Evolutionary conservation across 257 asterid species (phyloP).

Genomic region (Forsythia suspensa): DNA sequence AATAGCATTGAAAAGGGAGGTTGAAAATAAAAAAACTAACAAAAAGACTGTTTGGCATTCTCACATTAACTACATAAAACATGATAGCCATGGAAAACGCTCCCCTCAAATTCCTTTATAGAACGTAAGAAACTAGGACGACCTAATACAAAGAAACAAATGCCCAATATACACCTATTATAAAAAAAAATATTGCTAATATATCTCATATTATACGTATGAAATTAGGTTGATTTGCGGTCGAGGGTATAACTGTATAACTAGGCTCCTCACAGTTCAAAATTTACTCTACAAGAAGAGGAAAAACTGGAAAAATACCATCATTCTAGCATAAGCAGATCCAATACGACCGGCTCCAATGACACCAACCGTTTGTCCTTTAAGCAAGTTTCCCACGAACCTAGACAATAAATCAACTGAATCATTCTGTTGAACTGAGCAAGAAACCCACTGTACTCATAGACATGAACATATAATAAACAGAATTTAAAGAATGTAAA

Average conservation of each 20-base stretch:
- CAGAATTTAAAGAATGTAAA: background rate
- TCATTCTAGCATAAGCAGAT: conserved; percentile 98
- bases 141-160: background rate
- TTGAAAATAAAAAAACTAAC: background rate
- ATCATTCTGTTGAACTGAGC: background rate
- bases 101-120: too few relatives aligned
- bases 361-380: conserved; percentile 96
- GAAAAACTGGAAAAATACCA: conserved; percentile 44
- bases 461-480: background rate
- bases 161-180: too few relatives aligned
- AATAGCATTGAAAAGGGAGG: background rate
- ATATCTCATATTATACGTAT: background rate
- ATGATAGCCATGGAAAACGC: background rate
- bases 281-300: background rate
- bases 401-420: conserved; percentile 33
- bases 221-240: background rate
- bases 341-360: conserved; percentile 99
- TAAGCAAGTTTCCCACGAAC: conserved; percentile 93
- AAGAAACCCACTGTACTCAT: background rate
- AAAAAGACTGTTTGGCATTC: background rate
- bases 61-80: background rate
- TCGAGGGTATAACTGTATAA: background rate
- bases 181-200: background rate
- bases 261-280: background rate
- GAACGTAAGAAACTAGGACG: background rate